Conservation (phyloP, 176 grass and related monocot species). For the Raddia distichophylla region DNA sequence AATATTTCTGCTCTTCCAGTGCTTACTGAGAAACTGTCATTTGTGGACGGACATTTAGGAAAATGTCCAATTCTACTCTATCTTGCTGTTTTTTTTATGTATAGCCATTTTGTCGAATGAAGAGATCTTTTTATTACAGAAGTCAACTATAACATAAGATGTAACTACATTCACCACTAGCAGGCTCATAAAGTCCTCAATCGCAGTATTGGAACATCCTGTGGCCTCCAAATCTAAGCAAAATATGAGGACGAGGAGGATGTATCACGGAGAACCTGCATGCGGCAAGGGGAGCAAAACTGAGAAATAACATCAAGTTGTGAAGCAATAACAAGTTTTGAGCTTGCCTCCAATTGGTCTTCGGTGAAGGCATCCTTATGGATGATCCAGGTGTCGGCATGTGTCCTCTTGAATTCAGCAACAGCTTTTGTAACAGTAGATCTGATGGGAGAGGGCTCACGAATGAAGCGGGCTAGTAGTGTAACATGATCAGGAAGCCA, state of each 20-base stretch:
- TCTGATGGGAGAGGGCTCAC: constrained; percentile 79
- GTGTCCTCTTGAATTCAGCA: constrained; percentile 89
- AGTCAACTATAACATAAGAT: not conserved
- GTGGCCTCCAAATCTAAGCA: constrained; percentile 47
- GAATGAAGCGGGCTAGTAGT: constrained; percentile 75
- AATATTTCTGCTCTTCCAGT: not conserved
- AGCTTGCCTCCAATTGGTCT: constrained; percentile 85
- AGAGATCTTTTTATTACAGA: not conserved
- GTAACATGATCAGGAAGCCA: constrained; percentile 95
- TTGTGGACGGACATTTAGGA: not conserved
- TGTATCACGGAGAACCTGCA: constrained; percentile 89
- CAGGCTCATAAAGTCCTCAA: not conserved
- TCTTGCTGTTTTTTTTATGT: not conserved
- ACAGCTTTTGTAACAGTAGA: constrained; percentile 93
- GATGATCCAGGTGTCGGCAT: constrained; percentile 94
- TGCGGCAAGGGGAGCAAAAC: not conserved
- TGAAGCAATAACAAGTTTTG: not conserved
- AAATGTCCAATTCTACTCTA: not conserved
- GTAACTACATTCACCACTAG: not conserved
- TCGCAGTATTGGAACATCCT: not conserved
- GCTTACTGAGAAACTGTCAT: not conserved
- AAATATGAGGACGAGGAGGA: constrained; percentile 92
- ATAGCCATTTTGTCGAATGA: not conserved
- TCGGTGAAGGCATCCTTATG: constrained; percentile 90
- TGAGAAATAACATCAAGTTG: constrained; percentile 6